phyloP scores from a whole-genome alignment of 192 early-diverging fungal genomes.

The Oehlia diaphana region DNA sequence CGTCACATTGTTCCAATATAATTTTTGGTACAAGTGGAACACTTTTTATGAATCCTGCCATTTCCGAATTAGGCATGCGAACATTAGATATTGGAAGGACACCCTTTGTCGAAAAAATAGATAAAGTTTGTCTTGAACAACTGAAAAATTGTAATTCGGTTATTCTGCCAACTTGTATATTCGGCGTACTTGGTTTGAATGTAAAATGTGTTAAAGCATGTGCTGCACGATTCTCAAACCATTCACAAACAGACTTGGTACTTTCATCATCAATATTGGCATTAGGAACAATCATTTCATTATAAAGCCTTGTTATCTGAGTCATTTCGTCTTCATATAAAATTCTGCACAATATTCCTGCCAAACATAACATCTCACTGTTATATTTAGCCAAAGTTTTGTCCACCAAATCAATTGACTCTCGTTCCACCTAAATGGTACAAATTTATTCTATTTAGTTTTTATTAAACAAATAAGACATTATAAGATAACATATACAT shows the following conservation, averaged over 20 bases:
- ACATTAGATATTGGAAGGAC: constrained; percentile 51
- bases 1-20: constrained; percentile 53
- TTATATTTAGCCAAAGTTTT: constrained; percentile 80
- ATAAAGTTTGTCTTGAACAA: constrained; percentile 47
- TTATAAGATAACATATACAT: not conserved
- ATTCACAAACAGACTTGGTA: not conserved
- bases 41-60: constrained; percentile 62
- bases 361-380: constrained; percentile 72
- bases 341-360: constrained; percentile 71
- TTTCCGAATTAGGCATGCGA: constrained; percentile 61
- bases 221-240: constrained; percentile 54
- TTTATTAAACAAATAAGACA: not conserved
- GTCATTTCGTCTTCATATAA: constrained; percentile 78
- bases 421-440: constrained; percentile 63
- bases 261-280: not conserved
- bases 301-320: constrained; percentile 57
- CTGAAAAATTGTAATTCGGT: constrained; percentile 60
- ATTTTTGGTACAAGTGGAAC: constrained; percentile 59
- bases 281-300: constrained; percentile 9
- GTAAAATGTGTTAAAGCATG: constrained; percentile 72
- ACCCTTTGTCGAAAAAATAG: constrained; percentile 68
- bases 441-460: not conserved
- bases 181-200: constrained; percentile 72
- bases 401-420: constrained; percentile 89
- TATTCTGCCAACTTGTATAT: constrained; percentile 59